Percentiles rank a stretch among this genome's conserved stretches.
Evolutionary conservation across 768 basidiomycete species (phyloP).

Genomic region (Boletus vinaceobasis): DNA sequence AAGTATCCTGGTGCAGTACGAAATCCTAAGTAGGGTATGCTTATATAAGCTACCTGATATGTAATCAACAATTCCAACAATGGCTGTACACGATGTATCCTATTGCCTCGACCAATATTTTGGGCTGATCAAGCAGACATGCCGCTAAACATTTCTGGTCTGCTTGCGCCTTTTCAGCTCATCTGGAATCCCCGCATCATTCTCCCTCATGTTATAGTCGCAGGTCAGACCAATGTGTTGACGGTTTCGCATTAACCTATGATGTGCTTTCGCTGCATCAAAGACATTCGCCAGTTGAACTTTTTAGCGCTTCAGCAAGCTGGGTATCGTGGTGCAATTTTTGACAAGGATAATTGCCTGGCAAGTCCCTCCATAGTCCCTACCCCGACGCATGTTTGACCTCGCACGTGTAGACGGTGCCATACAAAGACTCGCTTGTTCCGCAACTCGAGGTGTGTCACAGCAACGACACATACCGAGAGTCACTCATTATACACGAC

Average conservation of each 20-base stretch:
- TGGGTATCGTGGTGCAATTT: conserved; percentile 86
- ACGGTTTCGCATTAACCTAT: conserved; percentile 5
- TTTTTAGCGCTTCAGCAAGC: conserved; percentile 66
- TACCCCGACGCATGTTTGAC: neutral
- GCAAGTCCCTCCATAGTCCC: conserved; percentile 40
- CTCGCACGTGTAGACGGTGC: conserved; percentile 59
- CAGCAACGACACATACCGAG: no score
- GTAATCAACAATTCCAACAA: no score
- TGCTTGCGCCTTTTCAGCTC: conserved; percentile 69
- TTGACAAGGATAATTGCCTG: conserved; percentile 98
- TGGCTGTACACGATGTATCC: neutral
- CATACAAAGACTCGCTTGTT: conserved; percentile 70
- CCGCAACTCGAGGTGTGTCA: conserved; percentile 66
- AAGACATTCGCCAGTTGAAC: conserved; percentile 83
- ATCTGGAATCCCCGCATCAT: conserved; percentile 63
- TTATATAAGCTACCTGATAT: no score
- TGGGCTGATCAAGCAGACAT: conserved; percentile 32
- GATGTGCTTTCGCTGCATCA: conserved; percentile 37
- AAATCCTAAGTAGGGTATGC: no score
- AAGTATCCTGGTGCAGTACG: no score
- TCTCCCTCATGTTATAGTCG: conserved; percentile 60
- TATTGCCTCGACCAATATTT: neutral
- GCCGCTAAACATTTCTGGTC: conserved; percentile 73
- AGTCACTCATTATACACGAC: neutral
- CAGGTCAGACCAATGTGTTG: conserved; percentile 45